phyloP scores from a whole-genome alignment of 106 monocot genomes.

The Dendrobium catenatum region DNA sequence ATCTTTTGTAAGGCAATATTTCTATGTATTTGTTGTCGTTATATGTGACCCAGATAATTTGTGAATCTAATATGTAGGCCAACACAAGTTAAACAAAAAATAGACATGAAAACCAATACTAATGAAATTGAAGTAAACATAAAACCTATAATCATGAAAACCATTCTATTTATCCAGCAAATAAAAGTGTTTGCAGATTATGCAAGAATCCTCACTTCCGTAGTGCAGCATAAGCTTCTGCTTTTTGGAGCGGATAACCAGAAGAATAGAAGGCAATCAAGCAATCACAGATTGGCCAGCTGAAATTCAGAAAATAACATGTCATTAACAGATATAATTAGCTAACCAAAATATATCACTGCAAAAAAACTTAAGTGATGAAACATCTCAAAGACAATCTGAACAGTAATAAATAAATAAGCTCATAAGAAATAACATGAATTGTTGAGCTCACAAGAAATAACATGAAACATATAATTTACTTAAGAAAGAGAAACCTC shows the following conservation, averaged over 20 bases:
- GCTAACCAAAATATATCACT: background rate
- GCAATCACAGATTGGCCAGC: constrained; percentile 99
- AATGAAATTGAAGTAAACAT: background rate
- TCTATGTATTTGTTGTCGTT: too few species aligned
- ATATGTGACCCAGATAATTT: too few species aligned
- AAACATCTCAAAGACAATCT: background rate
- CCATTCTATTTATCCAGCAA: background rate
- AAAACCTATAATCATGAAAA: background rate
- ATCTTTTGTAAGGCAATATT: too few species aligned
- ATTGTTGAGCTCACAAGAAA: background rate
- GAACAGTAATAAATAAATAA: background rate
- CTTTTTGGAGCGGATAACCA: constrained; percentile 88
- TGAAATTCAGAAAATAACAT: constrained; percentile 25
- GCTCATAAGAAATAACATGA: background rate
- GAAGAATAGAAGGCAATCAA: constrained; percentile 95
- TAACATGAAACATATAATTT: background rate
- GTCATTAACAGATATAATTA: background rate
- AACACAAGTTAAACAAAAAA: background rate
- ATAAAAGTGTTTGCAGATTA: background rate
- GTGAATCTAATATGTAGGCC: too few species aligned
- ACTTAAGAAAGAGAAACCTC: background rate
- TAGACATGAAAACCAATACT: background rate
- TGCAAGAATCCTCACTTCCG: constrained; percentile 49
- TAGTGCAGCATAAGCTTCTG: constrained; percentile 71
- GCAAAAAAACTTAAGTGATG: background rate